These are phyloP conservation scores for Boletus sensibilis DNA, from an alignment of 768 basidiomycete genomes.

Conservation along the genomic window DNA sequence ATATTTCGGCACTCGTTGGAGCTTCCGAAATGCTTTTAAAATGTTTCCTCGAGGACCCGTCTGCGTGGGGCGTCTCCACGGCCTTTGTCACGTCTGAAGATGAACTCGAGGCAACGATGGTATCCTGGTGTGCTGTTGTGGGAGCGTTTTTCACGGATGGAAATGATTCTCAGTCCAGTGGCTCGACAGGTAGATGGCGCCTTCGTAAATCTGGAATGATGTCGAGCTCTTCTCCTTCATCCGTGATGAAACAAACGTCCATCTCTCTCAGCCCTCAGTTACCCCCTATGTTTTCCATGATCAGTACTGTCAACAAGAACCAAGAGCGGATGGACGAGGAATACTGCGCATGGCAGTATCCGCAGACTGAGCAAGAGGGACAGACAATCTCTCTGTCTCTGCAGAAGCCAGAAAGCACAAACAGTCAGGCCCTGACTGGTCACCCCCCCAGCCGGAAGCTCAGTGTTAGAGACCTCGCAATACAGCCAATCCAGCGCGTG, in stretches of 20 bases:
- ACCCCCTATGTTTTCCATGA: conserved; percentile 12
- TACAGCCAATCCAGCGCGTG: conserved; percentile 62
- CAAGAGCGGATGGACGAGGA: conserved; percentile 6
- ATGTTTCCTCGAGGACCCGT: conserved; percentile 59
- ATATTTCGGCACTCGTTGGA: conserved; percentile 49
- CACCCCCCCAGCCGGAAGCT: conserved; percentile 20
- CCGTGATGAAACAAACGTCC: conserved; percentile 8
- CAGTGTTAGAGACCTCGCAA: conserved; percentile 56
- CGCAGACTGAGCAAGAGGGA: conserved; percentile 1
- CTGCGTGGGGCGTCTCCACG: conserved; percentile 60
- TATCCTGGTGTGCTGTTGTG: conserved; percentile 45
- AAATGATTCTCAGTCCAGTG: conserved; percentile 10
- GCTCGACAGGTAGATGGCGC: conserved; percentile 23
- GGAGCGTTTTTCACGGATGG: conserved; percentile 39
- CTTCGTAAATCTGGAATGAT: conserved; percentile 19
- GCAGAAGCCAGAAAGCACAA: not conserved
- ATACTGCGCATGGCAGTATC: not conserved
- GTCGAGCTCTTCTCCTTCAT: conserved; percentile 6
- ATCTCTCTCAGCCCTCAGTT: conserved; percentile 5
- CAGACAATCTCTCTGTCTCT: not conserved
- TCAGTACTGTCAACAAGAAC: conserved; percentile 2
- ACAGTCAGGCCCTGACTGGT: not conserved
- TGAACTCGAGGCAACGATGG: conserved; percentile 53
- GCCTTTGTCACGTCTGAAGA: conserved; percentile 56
- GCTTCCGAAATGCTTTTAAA: conserved; percentile 52